Conservation (phyloP, 2,329 filamentous ascomycete species). For the Xylariaceae sp. region DNA sequence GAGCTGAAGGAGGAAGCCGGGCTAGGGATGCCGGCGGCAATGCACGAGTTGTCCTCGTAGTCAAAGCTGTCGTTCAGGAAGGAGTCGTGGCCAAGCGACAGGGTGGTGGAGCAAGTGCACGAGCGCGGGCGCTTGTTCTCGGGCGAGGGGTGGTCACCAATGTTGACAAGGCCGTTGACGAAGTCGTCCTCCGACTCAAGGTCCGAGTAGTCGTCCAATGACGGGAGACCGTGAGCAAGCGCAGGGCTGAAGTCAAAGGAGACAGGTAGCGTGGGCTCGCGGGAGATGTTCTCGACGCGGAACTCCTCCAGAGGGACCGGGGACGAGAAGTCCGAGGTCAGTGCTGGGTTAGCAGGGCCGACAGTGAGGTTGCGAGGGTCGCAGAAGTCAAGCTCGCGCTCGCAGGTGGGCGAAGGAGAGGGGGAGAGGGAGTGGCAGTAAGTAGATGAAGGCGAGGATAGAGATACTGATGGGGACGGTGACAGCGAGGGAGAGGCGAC, state of each 20-base stretch:
- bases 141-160: conserved; percentile 47
- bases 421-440: conserved; percentile 77
- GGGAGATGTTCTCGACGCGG: conserved; percentile 47
- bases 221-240: conserved; percentile 57
- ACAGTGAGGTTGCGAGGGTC: conserved; percentile 88
- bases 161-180: conserved; percentile 66
- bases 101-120: conserved; percentile 60
- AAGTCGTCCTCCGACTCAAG: conserved; percentile 90
- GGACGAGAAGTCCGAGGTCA: conserved; percentile 58
- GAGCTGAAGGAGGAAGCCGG: conserved; percentile 49
- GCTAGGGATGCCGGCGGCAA: conserved; percentile 57
- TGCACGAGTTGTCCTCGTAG: conserved; percentile 63
- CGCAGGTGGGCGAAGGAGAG: conserved; percentile 74
- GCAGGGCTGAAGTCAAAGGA: conserved; percentile 50
- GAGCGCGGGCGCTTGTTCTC: conserved; percentile 66
- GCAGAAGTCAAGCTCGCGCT: conserved; percentile 77
- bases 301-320: conserved; percentile 60
- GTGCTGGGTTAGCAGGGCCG: conserved; percentile 44
- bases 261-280: conserved; percentile 40
- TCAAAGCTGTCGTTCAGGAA: conserved; percentile 70
- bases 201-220: conserved; percentile 82
- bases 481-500: conserved; percentile 7
- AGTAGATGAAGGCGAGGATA: conserved; percentile 49
- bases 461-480: conserved; percentile 26
- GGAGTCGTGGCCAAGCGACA: conserved; percentile 68